Evolutionary conservation across 306 rosid genomes (phyloP).

Genomic region (Cyclanthera cordifolia): DNA sequence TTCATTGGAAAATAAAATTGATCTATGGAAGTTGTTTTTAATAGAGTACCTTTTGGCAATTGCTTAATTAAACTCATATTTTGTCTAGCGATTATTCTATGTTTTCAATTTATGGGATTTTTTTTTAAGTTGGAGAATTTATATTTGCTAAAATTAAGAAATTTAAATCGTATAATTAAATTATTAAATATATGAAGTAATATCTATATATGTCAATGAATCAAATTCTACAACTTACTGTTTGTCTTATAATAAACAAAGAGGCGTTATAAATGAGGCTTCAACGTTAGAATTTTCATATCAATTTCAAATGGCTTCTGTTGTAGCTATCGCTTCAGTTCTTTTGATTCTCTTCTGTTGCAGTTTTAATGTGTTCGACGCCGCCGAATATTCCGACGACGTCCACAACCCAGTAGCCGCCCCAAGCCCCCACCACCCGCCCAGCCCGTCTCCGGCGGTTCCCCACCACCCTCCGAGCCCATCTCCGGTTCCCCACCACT

Average conservation of each 20-base stretch:
- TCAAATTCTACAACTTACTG: no score
- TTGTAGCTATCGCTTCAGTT: not conserved
- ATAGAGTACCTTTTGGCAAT: no score
- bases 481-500: conserved; percentile 17
- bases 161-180: no score
- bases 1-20: no score
- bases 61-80: no score
- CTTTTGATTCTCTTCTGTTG: not conserved
- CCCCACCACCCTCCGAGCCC: not conserved
- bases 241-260: not conserved
- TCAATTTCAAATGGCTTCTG: not conserved
- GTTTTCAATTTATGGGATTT: no score
- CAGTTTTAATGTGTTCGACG: not conserved
- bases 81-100: no score
- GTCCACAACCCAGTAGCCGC: not conserved
- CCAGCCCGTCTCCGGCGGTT: conserved; percentile 10
- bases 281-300: not conserved
- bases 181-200: no score
- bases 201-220: no score
- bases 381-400: not conserved
- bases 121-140: no score
- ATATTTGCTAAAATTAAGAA: no score
- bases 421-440: conserved; percentile 18
- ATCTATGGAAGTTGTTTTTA: no score
- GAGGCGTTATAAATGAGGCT: not conserved